These are phyloP conservation scores for Madurella mycetomatis DNA, from an alignment of 2,329 filamentous ascomycete genomes.

Conservation along the genomic window DNA sequence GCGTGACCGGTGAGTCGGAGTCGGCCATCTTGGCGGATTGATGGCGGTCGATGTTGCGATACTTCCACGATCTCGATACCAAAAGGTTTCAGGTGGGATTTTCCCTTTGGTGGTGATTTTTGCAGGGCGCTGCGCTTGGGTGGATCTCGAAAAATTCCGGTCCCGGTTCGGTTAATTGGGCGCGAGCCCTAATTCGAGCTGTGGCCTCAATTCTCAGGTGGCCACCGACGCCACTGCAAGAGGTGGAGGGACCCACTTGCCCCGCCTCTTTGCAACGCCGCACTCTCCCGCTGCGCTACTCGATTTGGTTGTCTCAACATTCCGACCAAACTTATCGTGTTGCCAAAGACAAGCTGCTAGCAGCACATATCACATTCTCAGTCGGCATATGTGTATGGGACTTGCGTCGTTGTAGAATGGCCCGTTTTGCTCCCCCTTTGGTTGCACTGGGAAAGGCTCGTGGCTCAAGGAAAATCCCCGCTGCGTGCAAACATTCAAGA, in stretches of 20 bases:
- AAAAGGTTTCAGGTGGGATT: conserved; percentile 20
- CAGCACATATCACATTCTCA: conserved; percentile 4
- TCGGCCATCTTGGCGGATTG: conserved; percentile 71
- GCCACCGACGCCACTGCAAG: not conserved
- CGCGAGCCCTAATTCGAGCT: conserved; percentile 40
- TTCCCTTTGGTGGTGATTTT: conserved; percentile 25
- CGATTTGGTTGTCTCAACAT: too few relatives aligned
- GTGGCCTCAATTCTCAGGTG: conserved; percentile 18
- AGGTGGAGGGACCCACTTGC: not conserved
- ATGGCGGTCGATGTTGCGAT: conserved; percentile 26
- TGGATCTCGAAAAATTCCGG: conserved; percentile 26
- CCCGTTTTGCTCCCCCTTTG: conserved; percentile 45
- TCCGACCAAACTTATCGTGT: too few relatives aligned
- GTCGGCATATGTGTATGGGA: conserved; percentile 52
- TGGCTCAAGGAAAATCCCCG: conserved; percentile 41
- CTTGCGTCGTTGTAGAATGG: conserved; percentile 61
- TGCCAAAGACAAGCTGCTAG: not conserved
- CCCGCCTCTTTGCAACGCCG: too few relatives aligned
- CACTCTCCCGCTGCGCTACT: too few relatives aligned
- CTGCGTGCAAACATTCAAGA: conserved; percentile 54
- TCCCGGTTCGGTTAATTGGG: conserved; percentile 37
- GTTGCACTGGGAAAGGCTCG: conserved; percentile 39
- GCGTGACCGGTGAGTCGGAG: conserved; percentile 69
- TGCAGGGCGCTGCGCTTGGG: conserved; percentile 21
- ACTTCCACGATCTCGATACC: conserved; percentile 23